These are phyloP conservation scores for Phaeosphaeriaceae sp. DNA, from an alignment of 2,329 filamentous ascomycete genomes.

Conservation along the genomic window DNA sequence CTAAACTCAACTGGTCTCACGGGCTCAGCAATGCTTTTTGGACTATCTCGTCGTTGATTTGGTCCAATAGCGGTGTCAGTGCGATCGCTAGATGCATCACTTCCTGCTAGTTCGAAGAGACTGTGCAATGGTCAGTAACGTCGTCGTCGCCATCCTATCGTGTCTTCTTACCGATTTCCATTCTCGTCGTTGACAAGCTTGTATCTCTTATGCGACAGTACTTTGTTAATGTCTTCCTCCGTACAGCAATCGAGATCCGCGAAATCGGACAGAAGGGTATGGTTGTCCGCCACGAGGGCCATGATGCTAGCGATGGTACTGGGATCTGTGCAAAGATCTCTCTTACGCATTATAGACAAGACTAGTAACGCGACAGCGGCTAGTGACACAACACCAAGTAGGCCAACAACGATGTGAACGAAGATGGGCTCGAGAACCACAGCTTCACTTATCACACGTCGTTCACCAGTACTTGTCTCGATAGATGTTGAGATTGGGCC, in stretches of 20 bases:
- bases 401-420: slow-evolving; percentile 44
- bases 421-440: slow-evolving; percentile 50
- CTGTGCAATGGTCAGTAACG: not conserved
- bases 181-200: slow-evolving; percentile 16
- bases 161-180: slow-evolving; percentile 8
- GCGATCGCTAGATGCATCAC: not conserved
- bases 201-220: slow-evolving; percentile 22
- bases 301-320: slow-evolving; percentile 48
- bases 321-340: slow-evolving; percentile 42
- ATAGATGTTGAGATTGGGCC: slow-evolving; percentile 8
- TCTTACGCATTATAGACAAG: slow-evolving; percentile 21
- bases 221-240: slow-evolving; percentile 19
- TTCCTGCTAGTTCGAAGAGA: not conserved
- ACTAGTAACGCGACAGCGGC: slow-evolving; percentile 29
- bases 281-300: slow-evolving; percentile 37
- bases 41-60: not conserved
- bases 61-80: not conserved
- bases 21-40: slow-evolving; percentile 21
- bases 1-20: slow-evolving; percentile 32
- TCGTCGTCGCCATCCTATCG: not conserved
- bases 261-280: slow-evolving; percentile 27
- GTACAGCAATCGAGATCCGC: slow-evolving; percentile 29
- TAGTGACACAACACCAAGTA: slow-evolving; percentile 38
- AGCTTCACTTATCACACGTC: slow-evolving; percentile 33
- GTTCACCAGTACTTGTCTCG: slow-evolving; percentile 16